Evolutionary conservation across 2,329 filamentous ascomycete species (phyloP).

Genomic region (Colletotrichum brevisporum): DNA sequence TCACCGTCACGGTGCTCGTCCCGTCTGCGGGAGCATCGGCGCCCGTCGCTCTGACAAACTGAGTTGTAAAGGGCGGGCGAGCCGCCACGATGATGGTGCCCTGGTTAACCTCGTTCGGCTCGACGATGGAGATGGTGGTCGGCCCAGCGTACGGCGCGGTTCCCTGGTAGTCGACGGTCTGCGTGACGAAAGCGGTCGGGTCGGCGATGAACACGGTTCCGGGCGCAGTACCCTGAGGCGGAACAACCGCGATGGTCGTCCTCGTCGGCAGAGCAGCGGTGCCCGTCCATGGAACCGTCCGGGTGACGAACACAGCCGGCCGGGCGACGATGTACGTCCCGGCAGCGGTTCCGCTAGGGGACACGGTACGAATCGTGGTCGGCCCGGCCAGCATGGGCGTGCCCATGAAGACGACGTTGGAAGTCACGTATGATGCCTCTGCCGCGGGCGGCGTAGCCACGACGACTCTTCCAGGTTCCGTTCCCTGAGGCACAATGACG

Average conservation of each 20-base stretch:
- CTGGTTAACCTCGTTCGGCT: constrained; percentile 9
- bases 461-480: constrained; percentile 21
- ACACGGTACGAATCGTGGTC: constrained; percentile 14
- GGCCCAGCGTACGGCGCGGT: constrained; percentile 1
- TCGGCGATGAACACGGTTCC: constrained; percentile 33
- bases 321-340: constrained; percentile 33
- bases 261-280: neutral
- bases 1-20: constrained; percentile 7
- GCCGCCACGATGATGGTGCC: constrained; percentile 25
- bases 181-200: constrained; percentile 30
- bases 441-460: constrained; percentile 15
- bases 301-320: constrained; percentile 33
- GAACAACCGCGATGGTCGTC: constrained; percentile 19
- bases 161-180: constrained; percentile 17
- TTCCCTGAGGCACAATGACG: constrained; percentile 14
- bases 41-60: neutral
- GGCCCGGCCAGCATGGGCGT: neutral
- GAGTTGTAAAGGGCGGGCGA: constrained; percentile 2
- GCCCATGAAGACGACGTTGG: constrained; percentile 12
- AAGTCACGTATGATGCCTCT: constrained; percentile 9
- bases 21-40: neutral
- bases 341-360: constrained; percentile 21
- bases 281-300: constrained; percentile 29
- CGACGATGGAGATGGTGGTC: constrained; percentile 28
- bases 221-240: constrained; percentile 18